Percentiles rank a stretch among this genome's conserved stretches.
These are phyloP conservation scores for Fusarium veterinarium DNA, from an alignment of 2,329 filamentous ascomycete genomes.

Conservation along the genomic window DNA sequence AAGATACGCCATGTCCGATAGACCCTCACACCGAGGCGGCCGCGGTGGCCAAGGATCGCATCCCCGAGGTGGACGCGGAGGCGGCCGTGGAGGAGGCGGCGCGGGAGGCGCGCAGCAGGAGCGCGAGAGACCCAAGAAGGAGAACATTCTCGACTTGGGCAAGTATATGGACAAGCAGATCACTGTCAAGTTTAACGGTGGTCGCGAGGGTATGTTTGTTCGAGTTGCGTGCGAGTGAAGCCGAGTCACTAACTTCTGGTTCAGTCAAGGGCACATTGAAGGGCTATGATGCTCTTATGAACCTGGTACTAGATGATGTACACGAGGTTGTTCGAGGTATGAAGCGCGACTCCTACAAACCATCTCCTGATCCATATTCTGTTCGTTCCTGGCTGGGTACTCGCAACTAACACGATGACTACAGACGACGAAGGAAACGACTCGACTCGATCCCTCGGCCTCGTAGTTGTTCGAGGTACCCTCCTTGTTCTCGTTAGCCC, in stretches of 20 bases:
- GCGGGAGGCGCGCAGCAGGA: conserved; percentile 58
- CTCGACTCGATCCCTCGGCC: conserved; percentile 80
- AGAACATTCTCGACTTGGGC: conserved; percentile 94
- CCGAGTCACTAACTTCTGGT: conserved; percentile 15
- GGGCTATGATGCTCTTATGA: conserved; percentile 98
- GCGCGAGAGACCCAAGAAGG: conserved; percentile 90
- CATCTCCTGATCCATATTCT: neutral
- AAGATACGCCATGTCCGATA: conserved; percentile 60
- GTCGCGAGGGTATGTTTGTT: conserved; percentile 76
- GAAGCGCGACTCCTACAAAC: conserved; percentile 35
- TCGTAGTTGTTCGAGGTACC: conserved; percentile 92
- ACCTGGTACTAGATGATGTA: conserved; percentile 94
- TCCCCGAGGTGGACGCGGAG: conserved; percentile 57
- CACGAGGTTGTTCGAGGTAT: conserved; percentile 89
- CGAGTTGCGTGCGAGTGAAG: neutral
- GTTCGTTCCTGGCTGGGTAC: neutral
- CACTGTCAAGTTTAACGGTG: conserved; percentile 95
- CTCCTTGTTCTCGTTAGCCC: conserved; percentile 93
- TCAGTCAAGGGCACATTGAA: conserved; percentile 89
- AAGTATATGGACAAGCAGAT: conserved; percentile 99
- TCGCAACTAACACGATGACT: conserved; percentile 6
- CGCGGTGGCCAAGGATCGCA: conserved; percentile 58
- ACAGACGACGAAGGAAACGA: conserved; percentile 94
- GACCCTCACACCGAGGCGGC: conserved; percentile 60
- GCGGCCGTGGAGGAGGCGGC: conserved; percentile 59